Base-by-base conservation (phyloP, 106 monocot genomes). In the Agapanthus africanus region DNA sequence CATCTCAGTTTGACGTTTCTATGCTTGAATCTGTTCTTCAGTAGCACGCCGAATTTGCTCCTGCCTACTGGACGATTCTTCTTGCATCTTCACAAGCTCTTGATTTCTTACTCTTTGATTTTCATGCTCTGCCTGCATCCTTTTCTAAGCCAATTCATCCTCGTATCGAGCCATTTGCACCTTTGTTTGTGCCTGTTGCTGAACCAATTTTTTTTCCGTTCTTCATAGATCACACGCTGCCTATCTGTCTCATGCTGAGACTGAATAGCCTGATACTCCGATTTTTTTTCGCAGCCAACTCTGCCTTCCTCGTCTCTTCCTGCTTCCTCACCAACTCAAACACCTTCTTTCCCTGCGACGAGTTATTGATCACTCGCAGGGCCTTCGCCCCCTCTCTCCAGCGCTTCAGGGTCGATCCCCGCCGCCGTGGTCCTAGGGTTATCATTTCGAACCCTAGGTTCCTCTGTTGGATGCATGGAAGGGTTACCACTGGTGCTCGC, bases 51-150 rank as follows among this genome's bases (percentile, higher is more conserved):
- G 79, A 66, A 83, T 83, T 68, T 94, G 87, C 42, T 94, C 94
- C 73, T 81, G 85, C 40, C 85, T 82, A 40, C 90, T 77, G 16
- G 88, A 78, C 26, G 94, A 94, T 59, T 94, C 94, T 79, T 94
- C 94, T 81, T 94, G 94, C 85, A 94, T 90, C 65, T 88, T 94
- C 39, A 94, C 94, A 54, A 94, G 80, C 42, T 94, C 94, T 59
- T 90, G 94, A 72, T 94, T 94, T 75, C 94, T 94, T 23, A 65
- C 68, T 78, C 94, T 82, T 74, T 94, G 91, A 63, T 76, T 83
- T 78, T 94, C 94, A 79, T 94, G 87, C 30, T 94, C 94, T 44
- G 85, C 90, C 87, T 94, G 94, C 94, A 94, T 88, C 59, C 94
- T 88, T 72, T 94, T 94, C 39, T 88, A 70, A 22, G 87, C 79